A percentile compares a stretch with the other conserved stretches of the same genome.
phyloP scores from a whole-genome alignment of 2,329 filamentous ascomycete genomes.

The Fusarium floridanum region DNA sequence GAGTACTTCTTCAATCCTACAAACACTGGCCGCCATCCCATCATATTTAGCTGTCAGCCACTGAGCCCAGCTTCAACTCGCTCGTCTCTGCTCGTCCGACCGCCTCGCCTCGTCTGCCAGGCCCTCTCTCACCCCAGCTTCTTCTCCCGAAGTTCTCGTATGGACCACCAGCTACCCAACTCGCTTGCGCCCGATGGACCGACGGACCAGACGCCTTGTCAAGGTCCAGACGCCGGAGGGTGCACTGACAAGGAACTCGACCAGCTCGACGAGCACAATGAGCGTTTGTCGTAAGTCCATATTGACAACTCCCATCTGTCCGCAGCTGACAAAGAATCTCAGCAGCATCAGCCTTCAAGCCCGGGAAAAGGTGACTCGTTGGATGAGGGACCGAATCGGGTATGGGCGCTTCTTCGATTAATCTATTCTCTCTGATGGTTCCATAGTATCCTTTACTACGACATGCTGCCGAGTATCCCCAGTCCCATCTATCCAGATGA shows the following conservation, averaged over 20 bases:
- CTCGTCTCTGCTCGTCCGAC: not conserved
- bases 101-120: not conserved
- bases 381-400: slow-evolving; percentile 34
- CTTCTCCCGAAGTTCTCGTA: not conserved
- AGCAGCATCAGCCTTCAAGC: slow-evolving; percentile 17
- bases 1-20: not conserved
- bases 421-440: slow-evolving; percentile 11
- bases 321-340: slow-evolving; percentile 7
- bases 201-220: slow-evolving; percentile 17
- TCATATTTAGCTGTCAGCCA: not conserved
- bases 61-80: not conserved
- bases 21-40: not conserved
- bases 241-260: slow-evolving; percentile 21
- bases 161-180: not conserved
- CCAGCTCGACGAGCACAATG: not conserved
- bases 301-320: not conserved
- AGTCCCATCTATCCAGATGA: slow-evolving; percentile 27
- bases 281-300: slow-evolving; percentile 9
- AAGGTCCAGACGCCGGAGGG: slow-evolving; percentile 2
- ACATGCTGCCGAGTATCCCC: slow-evolving; percentile 29
- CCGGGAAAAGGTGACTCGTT: slow-evolving; percentile 32
- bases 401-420: slow-evolving; percentile 5
- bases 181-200: slow-evolving; percentile 1
- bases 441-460: slow-evolving; percentile 34
- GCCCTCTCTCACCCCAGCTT: not conserved